phyloP scores from a whole-genome alignment of 371 early-diverging fungal genomes.

The Smittium culicis region DNA sequence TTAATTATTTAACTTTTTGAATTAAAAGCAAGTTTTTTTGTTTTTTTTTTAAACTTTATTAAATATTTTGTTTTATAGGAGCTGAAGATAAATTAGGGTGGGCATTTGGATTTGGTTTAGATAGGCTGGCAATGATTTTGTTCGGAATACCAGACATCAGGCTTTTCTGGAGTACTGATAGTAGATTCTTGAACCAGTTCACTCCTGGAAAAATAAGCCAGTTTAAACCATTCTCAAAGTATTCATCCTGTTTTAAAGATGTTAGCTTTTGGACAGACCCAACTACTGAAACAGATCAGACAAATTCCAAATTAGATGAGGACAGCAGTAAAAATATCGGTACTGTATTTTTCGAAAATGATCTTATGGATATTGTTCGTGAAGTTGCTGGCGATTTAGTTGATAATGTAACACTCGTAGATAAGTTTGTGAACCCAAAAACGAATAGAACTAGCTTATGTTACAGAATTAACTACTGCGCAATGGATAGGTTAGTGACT shows the following conservation, averaged over 20 bases:
- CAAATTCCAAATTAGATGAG: constrained; percentile 9
- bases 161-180: constrained; percentile 86
- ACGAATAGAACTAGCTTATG: constrained; percentile 64
- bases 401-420: constrained; percentile 78
- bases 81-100: constrained; percentile 69
- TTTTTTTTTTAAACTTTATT: too few relatives aligned
- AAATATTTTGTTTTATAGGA: background rate
- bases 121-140: constrained; percentile 91
- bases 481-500: constrained; percentile 56
- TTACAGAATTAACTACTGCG: constrained; percentile 85
- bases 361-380: constrained; percentile 82
- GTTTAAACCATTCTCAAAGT: constrained; percentile 28
- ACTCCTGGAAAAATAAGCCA: constrained; percentile 36
- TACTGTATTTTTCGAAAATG: constrained; percentile 68
- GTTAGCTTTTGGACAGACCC: constrained; percentile 68
- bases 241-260: constrained; percentile 72
- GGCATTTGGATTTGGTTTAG: constrained; percentile 95
- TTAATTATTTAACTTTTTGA: background rate
- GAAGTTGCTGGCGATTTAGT: constrained; percentile 85
- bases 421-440: constrained; percentile 77
- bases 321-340: background rate
- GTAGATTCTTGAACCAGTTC: constrained; percentile 81
- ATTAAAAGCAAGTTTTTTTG: too few relatives aligned
- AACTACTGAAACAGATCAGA: background rate
- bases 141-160: constrained; percentile 93